Percentiles rank a stretch among this genome's conserved stretches.
phyloP scores from a whole-genome alignment of 2,329 filamentous ascomycete genomes.

The Raffaelea arxii region DNA sequence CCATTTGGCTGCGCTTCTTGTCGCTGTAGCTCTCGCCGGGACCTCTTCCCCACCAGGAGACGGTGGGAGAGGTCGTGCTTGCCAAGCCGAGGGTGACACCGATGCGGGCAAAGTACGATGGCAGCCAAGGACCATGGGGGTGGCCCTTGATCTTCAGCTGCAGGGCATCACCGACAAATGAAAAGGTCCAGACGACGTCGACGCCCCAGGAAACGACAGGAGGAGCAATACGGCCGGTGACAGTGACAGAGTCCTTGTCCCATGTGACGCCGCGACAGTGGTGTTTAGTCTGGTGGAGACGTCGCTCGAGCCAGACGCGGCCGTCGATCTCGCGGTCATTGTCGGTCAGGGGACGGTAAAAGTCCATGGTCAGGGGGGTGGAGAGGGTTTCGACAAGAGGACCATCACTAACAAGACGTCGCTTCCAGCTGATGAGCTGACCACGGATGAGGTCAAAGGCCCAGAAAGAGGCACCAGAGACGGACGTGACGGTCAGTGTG shows the following conservation, averaged over 20 bases:
- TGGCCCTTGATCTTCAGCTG: conserved; percentile 38
- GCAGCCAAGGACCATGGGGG: conserved; percentile 37
- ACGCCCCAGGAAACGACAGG: conserved; percentile 53
- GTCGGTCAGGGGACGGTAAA: conserved; percentile 44
- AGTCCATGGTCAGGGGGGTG: conserved; percentile 26
- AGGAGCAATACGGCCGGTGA: conserved; percentile 47
- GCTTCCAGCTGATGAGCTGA: conserved; percentile 28
- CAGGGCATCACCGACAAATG: conserved; percentile 38
- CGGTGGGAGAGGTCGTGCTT: conserved; percentile 8
- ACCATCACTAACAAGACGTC: conserved; percentile 32
- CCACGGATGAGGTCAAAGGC: conserved; percentile 17
- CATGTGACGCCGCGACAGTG: background rate
- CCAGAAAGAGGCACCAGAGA: background rate
- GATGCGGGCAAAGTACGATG: conserved; percentile 52
- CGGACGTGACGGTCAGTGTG: background rate
- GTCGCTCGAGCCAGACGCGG: conserved; percentile 14
- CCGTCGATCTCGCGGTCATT: background rate
- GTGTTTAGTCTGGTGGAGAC: conserved; percentile 21
- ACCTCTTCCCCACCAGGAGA: conserved; percentile 24
- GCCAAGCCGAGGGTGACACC: conserved; percentile 43
- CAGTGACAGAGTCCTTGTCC: conserved; percentile 23
- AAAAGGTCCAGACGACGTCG: conserved; percentile 42
- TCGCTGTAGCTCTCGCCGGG: conserved; percentile 58
- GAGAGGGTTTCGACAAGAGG: background rate
- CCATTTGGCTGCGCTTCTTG: conserved; percentile 48